A percentile compares a stretch with the other conserved stretches of the same genome.
Conservation (phyloP, 345 rosid species). For the Iberis pinnata region DNA sequence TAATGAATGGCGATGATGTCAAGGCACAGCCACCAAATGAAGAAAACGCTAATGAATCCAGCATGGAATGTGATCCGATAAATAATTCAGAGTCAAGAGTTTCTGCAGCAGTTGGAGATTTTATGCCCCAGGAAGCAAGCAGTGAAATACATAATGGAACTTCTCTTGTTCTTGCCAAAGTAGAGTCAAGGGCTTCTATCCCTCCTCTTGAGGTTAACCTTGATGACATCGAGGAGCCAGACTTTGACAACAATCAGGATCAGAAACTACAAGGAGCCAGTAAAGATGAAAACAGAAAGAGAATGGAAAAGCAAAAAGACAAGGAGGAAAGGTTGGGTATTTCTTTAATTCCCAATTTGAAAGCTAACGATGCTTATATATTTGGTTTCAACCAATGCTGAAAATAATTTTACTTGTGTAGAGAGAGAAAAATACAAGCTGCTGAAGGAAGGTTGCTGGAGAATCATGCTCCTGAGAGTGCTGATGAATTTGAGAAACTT, state of each 20-base stretch:
- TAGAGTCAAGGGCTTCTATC: slow-evolving; percentile 68
- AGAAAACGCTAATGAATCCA: slow-evolving; percentile 39
- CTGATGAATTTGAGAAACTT: slow-evolving; percentile 87
- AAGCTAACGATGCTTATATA: neutral
- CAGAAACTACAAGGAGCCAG: slow-evolving; percentile 31
- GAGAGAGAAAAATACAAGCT: slow-evolving; percentile 79
- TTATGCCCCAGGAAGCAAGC: slow-evolving; percentile 28
- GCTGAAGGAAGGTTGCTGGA: slow-evolving; percentile 86
- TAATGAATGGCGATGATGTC: slow-evolving; percentile 29
- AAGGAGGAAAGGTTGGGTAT: slow-evolving; percentile 64
- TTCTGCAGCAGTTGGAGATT: slow-evolving; percentile 23
- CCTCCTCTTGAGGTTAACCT: slow-evolving; percentile 80
- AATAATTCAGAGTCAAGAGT: slow-evolving; percentile 22
- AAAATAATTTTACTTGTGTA: slow-evolving; percentile 29
- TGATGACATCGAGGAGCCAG: slow-evolving; percentile 52
- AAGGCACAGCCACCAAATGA: slow-evolving; percentile 24
- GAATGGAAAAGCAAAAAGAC: slow-evolving; percentile 49
- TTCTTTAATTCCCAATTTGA: slow-evolving; percentile 7
- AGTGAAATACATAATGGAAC: slow-evolving; percentile 39
- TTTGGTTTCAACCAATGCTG: slow-evolving; percentile 10
- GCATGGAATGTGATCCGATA: slow-evolving; percentile 32
- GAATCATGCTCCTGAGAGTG: slow-evolving; percentile 67
- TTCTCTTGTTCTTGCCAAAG: slow-evolving; percentile 43
- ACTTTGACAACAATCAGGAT: slow-evolving; percentile 33
- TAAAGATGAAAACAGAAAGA: slow-evolving; percentile 43